These are phyloP conservation scores for Oidiodendron maius DNA, from an alignment of 495 filamentous ascomycete genomes.

Conservation along the genomic window DNA sequence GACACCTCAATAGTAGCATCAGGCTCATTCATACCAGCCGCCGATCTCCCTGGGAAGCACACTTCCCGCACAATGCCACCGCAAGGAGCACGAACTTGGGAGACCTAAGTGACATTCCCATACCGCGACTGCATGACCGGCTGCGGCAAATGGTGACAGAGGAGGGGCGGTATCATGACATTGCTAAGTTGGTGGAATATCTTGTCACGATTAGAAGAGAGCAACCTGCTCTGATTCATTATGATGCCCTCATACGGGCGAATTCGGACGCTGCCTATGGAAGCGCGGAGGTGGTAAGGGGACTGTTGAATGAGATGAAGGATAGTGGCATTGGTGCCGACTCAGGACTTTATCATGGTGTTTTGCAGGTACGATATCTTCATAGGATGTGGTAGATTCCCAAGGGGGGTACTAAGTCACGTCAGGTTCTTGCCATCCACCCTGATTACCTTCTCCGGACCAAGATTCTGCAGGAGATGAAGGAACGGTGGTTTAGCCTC, in stretches of 20 bases:
- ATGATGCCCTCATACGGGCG: conserved; percentile 64
- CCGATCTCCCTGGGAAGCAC: too few species aligned
- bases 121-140: conserved; percentile 42
- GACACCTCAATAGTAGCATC: too few species aligned
- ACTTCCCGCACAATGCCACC: too few species aligned
- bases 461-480: conserved; percentile 64
- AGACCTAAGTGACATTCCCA: too few species aligned
- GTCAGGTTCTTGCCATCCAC: conserved; percentile 70
- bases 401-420: background rate
- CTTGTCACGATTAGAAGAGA: conserved; percentile 58
- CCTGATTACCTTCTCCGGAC: conserved; percentile 75
- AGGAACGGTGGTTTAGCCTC: conserved; percentile 62
- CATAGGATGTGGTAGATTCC: background rate
- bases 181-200: conserved; percentile 39
- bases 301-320: conserved; percentile 67
- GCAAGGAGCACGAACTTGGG: too few species aligned
- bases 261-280: conserved; percentile 59
- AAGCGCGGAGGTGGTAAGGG: conserved; percentile 52
- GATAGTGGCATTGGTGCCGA: conserved; percentile 52
- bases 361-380: conserved; percentile 54
- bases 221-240: conserved; percentile 59
- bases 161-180: conserved; percentile 27
- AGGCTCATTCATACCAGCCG: too few species aligned
- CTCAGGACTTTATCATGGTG: conserved; percentile 60
- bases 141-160: conserved; percentile 31